Conservation (phyloP, 257 asterid species). For the Forsythia viridissima region DNA sequence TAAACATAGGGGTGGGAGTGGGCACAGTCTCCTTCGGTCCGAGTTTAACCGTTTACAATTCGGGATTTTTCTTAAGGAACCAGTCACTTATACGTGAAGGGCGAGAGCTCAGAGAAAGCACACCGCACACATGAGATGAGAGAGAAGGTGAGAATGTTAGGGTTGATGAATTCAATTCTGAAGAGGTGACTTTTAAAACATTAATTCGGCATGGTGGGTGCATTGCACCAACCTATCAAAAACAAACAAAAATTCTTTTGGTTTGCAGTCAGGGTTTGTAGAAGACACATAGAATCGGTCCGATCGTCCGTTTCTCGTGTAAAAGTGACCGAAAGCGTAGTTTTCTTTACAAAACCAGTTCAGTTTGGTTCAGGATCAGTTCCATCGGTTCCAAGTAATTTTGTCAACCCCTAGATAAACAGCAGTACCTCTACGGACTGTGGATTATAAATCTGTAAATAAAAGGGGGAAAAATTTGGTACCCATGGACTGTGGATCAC, state of each 20-base stretch:
- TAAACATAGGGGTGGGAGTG: background rate
- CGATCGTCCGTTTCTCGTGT: background rate
- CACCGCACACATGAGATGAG: background rate
- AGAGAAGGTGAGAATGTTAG: background rate
- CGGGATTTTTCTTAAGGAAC: background rate
- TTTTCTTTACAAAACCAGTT: background rate
- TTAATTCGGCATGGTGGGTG: background rate
- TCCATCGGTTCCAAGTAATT: background rate
- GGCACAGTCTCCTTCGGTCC: background rate
- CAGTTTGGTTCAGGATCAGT: background rate
- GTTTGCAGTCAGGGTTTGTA: background rate
- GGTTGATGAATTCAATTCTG: background rate
- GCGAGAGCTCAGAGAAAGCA: background rate
- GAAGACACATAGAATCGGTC: background rate
- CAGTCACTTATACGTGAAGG: background rate
- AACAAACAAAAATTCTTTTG: background rate
- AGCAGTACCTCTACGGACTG: background rate
- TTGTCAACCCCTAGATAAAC: background rate
- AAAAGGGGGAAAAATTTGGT: no score
- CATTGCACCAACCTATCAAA: background rate
- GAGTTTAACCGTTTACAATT: background rate
- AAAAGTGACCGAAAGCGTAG: background rate
- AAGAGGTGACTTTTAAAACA: background rate
- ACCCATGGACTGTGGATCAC: background rate
- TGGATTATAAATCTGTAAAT: background rate